phyloP scores from a whole-genome alignment of 2,329 filamentous ascomycete genomes.

The Balansia obtecta region DNA sequence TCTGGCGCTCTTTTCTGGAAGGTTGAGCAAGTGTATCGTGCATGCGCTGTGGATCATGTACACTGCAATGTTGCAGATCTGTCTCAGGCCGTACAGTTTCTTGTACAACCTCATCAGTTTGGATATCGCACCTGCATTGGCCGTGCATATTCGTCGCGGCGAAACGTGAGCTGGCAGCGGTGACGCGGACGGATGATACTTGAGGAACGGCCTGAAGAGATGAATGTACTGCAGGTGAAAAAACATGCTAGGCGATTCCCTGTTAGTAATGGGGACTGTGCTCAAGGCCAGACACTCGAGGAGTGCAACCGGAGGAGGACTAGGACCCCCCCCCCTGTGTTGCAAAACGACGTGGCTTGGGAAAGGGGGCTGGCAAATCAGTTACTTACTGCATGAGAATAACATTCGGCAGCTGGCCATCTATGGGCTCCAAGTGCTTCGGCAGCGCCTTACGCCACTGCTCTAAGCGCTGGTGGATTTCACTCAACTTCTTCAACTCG shows the following conservation, averaged over 20 bases:
- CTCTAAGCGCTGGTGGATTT: constrained; percentile 80
- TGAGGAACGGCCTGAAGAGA: constrained; percentile 87
- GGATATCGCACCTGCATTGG: constrained; percentile 79
- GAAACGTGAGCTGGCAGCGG: constrained; percentile 80
- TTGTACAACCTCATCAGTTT: constrained; percentile 94
- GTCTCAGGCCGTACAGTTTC: constrained; percentile 75
- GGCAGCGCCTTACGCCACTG: constrained; percentile 79
- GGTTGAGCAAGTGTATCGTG: constrained; percentile 84
- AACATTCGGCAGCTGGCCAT: constrained; percentile 79
- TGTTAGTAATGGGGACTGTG: constrained; percentile 13
- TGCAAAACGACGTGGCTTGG: not conserved
- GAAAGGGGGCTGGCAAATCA: not conserved
- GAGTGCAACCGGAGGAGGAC: not conserved
- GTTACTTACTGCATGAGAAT: constrained; percentile 66
- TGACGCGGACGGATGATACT: constrained; percentile 70
- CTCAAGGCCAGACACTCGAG: not conserved
- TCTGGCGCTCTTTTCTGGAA: constrained; percentile 82
- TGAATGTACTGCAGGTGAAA: constrained; percentile 93
- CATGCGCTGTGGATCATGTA: constrained; percentile 93
- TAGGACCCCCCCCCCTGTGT: not conserved
- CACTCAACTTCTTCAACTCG: constrained; percentile 85
- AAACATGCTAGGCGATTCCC: constrained; percentile 63
- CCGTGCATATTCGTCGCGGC: constrained; percentile 79
- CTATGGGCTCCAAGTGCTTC: constrained; percentile 75
- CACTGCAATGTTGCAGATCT: constrained; percentile 93